phyloP scores from a whole-genome alignment of 768 basidiomycete genomes.

The Suillus sp. region DNA sequence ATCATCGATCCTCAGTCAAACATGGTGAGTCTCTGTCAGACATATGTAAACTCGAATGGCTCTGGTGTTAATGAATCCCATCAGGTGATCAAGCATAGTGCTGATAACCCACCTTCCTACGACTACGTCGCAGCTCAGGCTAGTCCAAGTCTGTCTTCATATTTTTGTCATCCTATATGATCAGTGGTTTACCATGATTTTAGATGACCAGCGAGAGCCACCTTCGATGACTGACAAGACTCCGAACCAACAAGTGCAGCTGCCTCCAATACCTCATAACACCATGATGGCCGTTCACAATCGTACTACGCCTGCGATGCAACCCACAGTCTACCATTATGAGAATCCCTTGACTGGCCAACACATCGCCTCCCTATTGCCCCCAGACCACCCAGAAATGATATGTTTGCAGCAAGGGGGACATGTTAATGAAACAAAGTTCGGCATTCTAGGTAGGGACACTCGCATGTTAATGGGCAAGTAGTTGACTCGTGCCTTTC shows the following conservation, averaged over 20 bases:
- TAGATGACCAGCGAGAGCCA: conserved; percentile 14
- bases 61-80: background rate
- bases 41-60: background rate
- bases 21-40: conserved; percentile 27
- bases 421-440: conserved; percentile 66
- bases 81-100: conserved; percentile 9
- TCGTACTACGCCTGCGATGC: conserved; percentile 32
- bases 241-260: conserved; percentile 16
- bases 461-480: background rate
- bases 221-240: conserved; percentile 18
- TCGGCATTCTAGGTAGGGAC: conserved; percentile 66
- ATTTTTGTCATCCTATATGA: background rate
- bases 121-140: conserved; percentile 38
- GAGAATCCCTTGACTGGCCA: conserved; percentile 62
- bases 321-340: conserved; percentile 69
- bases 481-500: background rate
- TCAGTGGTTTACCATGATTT: conserved; percentile 5
- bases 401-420: conserved; percentile 75
- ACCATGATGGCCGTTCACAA: conserved; percentile 23
- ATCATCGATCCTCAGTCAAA: conserved; percentile 27
- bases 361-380: conserved; percentile 60
- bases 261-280: conserved; percentile 15
- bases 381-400: conserved; percentile 84
- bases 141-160: conserved; percentile 29
- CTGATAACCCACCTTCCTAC: conserved; percentile 53